Evolutionary conservation across 805 yeast species (phyloP).

Genomic region (Tetrapisispora nanseiensis): DNA sequence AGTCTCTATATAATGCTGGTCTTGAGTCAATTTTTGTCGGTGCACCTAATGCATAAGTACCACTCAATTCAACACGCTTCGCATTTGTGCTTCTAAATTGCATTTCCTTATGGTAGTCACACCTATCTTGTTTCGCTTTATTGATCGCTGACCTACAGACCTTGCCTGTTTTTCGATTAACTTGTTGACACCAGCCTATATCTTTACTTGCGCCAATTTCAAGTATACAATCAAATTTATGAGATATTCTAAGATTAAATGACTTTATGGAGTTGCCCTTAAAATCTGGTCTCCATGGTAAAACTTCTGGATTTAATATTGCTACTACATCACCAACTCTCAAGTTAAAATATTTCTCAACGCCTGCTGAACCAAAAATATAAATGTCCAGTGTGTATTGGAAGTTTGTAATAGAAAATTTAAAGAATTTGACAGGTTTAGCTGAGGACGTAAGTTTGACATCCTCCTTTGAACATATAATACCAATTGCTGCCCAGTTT

Average conservation of each 20-base stretch:
- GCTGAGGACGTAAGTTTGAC: slow-evolving; percentile 37
- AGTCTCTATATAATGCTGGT: slow-evolving; percentile 31
- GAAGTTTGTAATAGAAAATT: slow-evolving; percentile 60
- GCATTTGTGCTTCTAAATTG: slow-evolving; percentile 42
- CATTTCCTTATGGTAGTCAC: slow-evolving; percentile 64
- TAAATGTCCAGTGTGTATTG: slow-evolving; percentile 47
- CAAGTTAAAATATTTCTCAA: slow-evolving; percentile 62
- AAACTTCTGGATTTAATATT: slow-evolving; percentile 63
- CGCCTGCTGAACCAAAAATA: slow-evolving; percentile 53
- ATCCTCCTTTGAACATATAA: slow-evolving; percentile 48
- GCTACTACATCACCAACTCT: slow-evolving; percentile 67
- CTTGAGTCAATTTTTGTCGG: slow-evolving; percentile 38
- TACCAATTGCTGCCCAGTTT: slow-evolving; percentile 76
- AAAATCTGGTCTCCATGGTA: slow-evolving; percentile 28
- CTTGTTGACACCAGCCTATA: slow-evolving; percentile 55
- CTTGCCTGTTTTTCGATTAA: slow-evolving; percentile 37
- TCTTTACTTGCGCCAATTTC: slow-evolving; percentile 67
- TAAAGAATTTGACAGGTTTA: slow-evolving; percentile 45
- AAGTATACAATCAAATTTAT: slow-evolving; percentile 42
- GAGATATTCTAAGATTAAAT: slow-evolving; percentile 49
- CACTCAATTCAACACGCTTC: slow-evolving; percentile 70
- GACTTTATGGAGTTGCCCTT: slow-evolving; percentile 23
- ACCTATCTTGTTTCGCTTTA: slow-evolving; percentile 40
- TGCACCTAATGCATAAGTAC: slow-evolving; percentile 46
- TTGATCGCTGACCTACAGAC: slow-evolving; percentile 57